phyloP scores from a whole-genome alignment of 169 alveolate genomes.

The Plasmodium yoelii region DNA sequence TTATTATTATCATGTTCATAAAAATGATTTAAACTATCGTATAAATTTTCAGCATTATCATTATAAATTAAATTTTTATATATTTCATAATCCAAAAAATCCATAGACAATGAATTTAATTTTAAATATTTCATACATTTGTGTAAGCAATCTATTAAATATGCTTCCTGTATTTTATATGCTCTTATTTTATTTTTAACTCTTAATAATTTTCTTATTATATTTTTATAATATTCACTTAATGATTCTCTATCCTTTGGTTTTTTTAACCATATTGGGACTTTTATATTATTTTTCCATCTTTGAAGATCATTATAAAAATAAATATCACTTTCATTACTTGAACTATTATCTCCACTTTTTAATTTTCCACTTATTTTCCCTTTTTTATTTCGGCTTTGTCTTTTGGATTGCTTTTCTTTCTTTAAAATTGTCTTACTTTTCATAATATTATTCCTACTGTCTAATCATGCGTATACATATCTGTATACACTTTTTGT shows the following conservation, averaged over 20 bases:
- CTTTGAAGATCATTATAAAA: conserved; percentile 72
- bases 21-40: background rate
- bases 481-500: background rate
- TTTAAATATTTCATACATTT: conserved; percentile 51
- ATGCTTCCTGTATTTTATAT: conserved; percentile 64
- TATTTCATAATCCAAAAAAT: conserved; percentile 34
- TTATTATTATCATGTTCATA: conserved; percentile 6
- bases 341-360: background rate
- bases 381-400: conserved; percentile 2
- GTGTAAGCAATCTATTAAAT: conserved; percentile 65
- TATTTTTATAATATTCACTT: conserved; percentile 67
- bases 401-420: conserved; percentile 4
- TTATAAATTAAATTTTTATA: conserved; percentile 14
- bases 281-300: conserved; percentile 64
- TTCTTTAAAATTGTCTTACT: conserved; percentile 6
- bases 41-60: background rate
- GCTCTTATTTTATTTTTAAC: conserved; percentile 76
- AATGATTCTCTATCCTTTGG: conserved; percentile 73
- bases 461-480: background rate
- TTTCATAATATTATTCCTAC: conserved; percentile 3
- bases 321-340: conserved; percentile 69
- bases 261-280: conserved; percentile 71
- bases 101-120: conserved; percentile 29
- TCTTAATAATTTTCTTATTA: conserved; percentile 68
- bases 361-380: conserved; percentile 6